Base-by-base conservation (phyloP, 495 filamentous ascomycete genomes). In the Amniculicola lignicola region DNA sequence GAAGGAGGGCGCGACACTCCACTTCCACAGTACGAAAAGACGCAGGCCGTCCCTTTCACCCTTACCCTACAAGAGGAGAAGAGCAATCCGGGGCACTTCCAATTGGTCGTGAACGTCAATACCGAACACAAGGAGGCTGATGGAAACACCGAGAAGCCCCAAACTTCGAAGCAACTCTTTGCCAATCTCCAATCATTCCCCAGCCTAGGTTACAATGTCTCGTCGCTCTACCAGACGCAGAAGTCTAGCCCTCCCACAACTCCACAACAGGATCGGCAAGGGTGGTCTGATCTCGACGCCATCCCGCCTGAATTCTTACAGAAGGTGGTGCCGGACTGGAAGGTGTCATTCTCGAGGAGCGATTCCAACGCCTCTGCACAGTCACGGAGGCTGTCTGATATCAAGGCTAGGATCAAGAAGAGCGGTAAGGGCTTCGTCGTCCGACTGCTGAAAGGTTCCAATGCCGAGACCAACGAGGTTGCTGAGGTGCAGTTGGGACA, bases 361-460 rank as follows among this genome's bases (percentile, higher is more conserved):
- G 49, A 43, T 14, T 63, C 60, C 11, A 59, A 49, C 5, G 50
- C 50, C 5, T 59, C 60, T 1, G 44, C 33, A 3, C 54, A 63
- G 29, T 51, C 54, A 15, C 51, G 51, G 11, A 54, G 39, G 25
- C 60, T 63, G 21, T 35, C 60, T 22, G 55, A 63, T 25, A 59
- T 63, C 27, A 63, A 63, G 27, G 60, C 60, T 9, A 43, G 54
- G 37, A 63, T 63, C 16, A 63, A 63, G 44, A 63, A 59, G 60
- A 63, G 60, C 33, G 60, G 60, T 33, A 63, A 55, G 38, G 60
- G 60, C 1, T 63, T 63, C 24, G 60, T 63, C 1, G 54, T 63
- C 9, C 21, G 60, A 31, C 55, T 63, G 4, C 50, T 63, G 25
- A 63, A 63, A 29, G 60, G 60, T 11, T 53, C 54, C 12, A 59